phyloP scores from a whole-genome alignment of 2,329 filamentous ascomycete genomes.

The Arthrobotrys iridis region DNA sequence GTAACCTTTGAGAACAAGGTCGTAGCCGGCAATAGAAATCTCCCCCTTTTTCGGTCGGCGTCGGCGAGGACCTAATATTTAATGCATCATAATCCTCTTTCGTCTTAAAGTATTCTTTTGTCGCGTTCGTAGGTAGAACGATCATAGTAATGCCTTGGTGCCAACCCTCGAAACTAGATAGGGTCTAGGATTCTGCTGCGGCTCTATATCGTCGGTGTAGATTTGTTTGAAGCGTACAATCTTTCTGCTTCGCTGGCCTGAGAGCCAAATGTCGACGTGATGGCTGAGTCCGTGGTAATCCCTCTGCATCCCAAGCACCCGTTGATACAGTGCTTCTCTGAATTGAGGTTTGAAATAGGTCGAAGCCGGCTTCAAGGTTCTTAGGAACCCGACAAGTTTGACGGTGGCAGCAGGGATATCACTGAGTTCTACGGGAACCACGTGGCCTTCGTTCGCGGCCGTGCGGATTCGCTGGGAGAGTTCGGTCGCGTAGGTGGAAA shows the following conservation, averaged over 20 bases:
- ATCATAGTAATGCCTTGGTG: not conserved
- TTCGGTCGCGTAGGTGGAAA: slow-evolving; percentile 2
- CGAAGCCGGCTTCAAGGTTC: not conserved
- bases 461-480: not conserved
- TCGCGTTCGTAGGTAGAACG: no score
- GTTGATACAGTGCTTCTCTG: not conserved
- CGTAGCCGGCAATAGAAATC: no score
- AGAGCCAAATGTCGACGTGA: not conserved
- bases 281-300: slow-evolving; percentile 2
- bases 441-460: not conserved
- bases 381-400: slow-evolving; percentile 1
- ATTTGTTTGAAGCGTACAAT: not conserved
- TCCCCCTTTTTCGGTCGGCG: no score
- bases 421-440: not conserved
- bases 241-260: not conserved
- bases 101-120: no score
- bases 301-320: not conserved
- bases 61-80: no score
- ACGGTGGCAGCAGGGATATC: not conserved
- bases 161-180: not conserved
- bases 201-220: no score
- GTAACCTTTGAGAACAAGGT: no score
- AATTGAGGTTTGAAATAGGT: not conserved
- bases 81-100: no score
- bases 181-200: not conserved